Evolutionary conservation across 148 eudicot species (phyloP).

Genomic region (Bassia scoparia): DNA sequence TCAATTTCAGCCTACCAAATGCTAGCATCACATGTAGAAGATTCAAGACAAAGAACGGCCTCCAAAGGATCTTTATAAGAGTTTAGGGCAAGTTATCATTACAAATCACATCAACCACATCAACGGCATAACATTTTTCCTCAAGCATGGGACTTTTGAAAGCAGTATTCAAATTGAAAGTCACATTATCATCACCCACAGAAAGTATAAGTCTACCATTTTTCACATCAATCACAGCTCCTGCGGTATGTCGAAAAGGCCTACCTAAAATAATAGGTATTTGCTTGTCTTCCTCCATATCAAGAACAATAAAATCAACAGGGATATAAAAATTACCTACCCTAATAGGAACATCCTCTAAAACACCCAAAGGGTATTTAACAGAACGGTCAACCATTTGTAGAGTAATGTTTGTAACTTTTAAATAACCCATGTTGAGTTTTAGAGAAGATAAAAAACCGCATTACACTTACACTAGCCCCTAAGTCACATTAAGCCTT

Average conservation of each 20-base stretch:
- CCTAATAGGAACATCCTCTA: not conserved
- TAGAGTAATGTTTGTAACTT: not conserved
- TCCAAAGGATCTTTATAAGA: not conserved
- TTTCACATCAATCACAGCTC: not conserved
- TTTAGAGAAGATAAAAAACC: no score
- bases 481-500: no score
- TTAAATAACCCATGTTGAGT: not conserved
- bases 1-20: not conserved
- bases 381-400: not conserved
- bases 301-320: not conserved
- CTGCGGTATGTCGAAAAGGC: no score
- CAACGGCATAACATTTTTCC: not conserved
- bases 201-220: not conserved
- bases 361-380: not conserved
- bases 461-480: no score
- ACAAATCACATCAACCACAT: not conserved
- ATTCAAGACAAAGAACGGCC: not conserved
- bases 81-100: not conserved
- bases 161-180: not conserved
- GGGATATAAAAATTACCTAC: not conserved
- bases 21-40: not conserved
- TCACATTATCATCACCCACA: not conserved
- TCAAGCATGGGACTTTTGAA: not conserved
- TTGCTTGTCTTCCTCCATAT: not conserved
- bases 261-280: not conserved